These are phyloP conservation scores for Populus hybrid DNA, from an alignment of 441 rosid genomes.

Conservation along the genomic window DNA sequence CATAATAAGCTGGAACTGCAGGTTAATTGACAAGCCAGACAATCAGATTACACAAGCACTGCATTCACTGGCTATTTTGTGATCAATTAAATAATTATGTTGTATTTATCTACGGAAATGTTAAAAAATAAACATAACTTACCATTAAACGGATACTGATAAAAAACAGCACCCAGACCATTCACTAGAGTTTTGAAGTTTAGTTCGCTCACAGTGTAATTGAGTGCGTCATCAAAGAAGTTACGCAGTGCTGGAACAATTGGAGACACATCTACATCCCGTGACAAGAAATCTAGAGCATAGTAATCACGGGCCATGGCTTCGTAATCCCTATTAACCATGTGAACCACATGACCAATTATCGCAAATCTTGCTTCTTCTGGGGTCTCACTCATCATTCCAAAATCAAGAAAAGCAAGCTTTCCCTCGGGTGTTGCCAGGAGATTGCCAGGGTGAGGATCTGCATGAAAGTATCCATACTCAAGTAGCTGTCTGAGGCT, in stretches of 20 bases:
- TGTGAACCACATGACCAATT: constrained; percentile 94
- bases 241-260: constrained; percentile 85
- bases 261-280: constrained; percentile 91
- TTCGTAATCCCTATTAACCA: constrained; percentile 96
- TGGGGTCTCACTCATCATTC: constrained; percentile 99
- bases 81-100: not conserved
- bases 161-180: constrained; percentile 88
- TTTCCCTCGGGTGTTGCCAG: constrained; percentile 95
- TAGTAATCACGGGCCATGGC: constrained; percentile 98
- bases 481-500: constrained; percentile 92
- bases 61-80: not conserved
- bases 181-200: constrained; percentile 92
- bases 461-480: constrained; percentile 95
- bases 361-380: constrained; percentile 95
- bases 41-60: constrained; percentile 20
- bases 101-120: not conserved
- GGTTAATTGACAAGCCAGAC: constrained; percentile 18
- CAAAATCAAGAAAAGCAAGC: constrained; percentile 97
- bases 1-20: constrained; percentile 96
- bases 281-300: constrained; percentile 76
- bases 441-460: constrained; percentile 98
- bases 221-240: constrained; percentile 94
- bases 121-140: constrained; percentile 22
- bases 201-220: constrained; percentile 86
- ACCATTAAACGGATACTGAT: constrained; percentile 88